These are phyloP conservation scores for Colletotrichum karsti DNA, from an alignment of 2,329 filamentous ascomycete genomes.

Conservation along the genomic window DNA sequence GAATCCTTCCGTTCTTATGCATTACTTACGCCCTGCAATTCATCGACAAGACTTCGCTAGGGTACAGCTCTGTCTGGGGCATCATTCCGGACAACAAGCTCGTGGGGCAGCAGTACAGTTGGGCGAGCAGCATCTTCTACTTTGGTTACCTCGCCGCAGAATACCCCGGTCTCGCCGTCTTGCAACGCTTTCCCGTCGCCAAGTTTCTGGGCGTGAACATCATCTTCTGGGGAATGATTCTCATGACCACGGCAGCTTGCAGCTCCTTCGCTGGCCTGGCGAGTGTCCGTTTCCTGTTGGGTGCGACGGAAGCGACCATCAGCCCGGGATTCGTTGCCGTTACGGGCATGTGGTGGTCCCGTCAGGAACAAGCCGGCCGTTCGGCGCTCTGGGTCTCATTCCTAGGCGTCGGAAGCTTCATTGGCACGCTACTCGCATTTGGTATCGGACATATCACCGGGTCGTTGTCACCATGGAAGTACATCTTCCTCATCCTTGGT, in stretches of 20 bases:
- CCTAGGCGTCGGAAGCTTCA: conserved; percentile 44
- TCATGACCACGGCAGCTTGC: conserved; percentile 42
- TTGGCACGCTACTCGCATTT: conserved; percentile 43
- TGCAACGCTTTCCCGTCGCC: conserved; percentile 37
- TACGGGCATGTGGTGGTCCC: conserved; percentile 48
- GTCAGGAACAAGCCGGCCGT: conserved; percentile 45
- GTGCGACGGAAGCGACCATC: conserved; percentile 42
- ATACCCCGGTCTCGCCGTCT: conserved; percentile 40
- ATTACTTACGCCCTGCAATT: conserved; percentile 42
- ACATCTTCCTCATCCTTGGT: conserved; percentile 46
- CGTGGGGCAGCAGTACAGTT: conserved; percentile 39
- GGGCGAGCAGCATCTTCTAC: conserved; percentile 43
- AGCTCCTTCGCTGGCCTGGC: conserved; percentile 41
- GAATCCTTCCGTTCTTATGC: conserved; percentile 31
- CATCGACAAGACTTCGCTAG: conserved; percentile 34
- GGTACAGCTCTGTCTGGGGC: conserved; percentile 41
- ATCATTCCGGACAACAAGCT: conserved; percentile 38
- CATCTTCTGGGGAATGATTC: conserved; percentile 40
- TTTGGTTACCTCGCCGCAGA: conserved; percentile 41
- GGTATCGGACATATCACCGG: conserved; percentile 42
- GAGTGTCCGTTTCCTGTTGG: conserved; percentile 45
- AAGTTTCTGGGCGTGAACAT: conserved; percentile 39
- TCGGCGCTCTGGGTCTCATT: conserved; percentile 48
- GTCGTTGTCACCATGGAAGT: conserved; percentile 39
- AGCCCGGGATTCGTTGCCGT: conserved; percentile 46